phyloP scores from a whole-genome alignment of 2,329 filamentous ascomycete species.

The Aulographum hederae region DNA sequence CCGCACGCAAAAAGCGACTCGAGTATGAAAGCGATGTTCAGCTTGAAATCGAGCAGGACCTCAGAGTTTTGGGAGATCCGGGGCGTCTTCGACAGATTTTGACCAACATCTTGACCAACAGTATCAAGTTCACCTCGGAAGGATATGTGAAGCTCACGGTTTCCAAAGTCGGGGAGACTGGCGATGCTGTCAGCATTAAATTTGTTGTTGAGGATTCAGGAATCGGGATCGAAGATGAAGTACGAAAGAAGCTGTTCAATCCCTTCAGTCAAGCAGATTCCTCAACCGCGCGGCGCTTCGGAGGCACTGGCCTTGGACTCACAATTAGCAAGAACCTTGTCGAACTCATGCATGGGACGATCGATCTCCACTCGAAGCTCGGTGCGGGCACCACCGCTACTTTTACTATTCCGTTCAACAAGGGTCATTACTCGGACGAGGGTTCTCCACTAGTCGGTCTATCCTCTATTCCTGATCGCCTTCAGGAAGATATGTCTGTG shows the following conservation, averaged over 20 bases:
- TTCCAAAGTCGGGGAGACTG: conserved; percentile 41
- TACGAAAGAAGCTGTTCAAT: conserved; percentile 54
- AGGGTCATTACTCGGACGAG: conserved; percentile 36
- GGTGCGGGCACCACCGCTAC: conserved; percentile 55
- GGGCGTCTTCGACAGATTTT: conserved; percentile 70
- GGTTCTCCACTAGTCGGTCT: conserved; percentile 39
- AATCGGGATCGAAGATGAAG: conserved; percentile 65
- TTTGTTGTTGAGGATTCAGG: conserved; percentile 64
- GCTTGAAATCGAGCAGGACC: conserved; percentile 41
- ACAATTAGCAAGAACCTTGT: conserved; percentile 70
- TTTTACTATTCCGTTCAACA: conserved; percentile 63
- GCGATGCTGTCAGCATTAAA: conserved; percentile 46
- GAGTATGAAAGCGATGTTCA: conserved; percentile 50
- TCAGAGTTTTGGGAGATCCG: conserved; percentile 74
- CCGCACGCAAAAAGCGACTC: conserved; percentile 62
- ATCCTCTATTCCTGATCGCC: conserved; percentile 45
- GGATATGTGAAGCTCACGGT: conserved; percentile 39
- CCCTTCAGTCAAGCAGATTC: conserved; percentile 71
- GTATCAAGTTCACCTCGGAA: conserved; percentile 21
- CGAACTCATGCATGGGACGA: conserved; percentile 63
- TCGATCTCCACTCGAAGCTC: conserved; percentile 47
- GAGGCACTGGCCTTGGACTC: conserved; percentile 59
- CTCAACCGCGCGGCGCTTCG: conserved; percentile 61
- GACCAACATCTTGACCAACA: conserved; percentile 52
- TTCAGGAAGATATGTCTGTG: conserved; percentile 37